Evolutionary conservation across 2,329 filamentous ascomycete genomes (phyloP).

Genomic region (Dactylella cylindrospora): DNA sequence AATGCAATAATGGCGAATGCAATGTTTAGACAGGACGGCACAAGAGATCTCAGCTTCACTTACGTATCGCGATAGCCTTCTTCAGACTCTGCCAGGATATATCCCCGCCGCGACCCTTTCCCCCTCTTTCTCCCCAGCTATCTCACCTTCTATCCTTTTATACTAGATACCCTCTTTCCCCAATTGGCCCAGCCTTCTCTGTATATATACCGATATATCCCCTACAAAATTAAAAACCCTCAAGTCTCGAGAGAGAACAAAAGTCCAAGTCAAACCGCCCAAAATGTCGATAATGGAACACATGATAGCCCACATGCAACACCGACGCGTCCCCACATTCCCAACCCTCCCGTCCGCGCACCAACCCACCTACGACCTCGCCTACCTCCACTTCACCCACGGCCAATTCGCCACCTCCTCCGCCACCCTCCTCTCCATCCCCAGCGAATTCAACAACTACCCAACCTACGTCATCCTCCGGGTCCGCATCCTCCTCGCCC

Average conservation of each 20-base stretch:
- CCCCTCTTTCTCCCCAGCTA: not conserved
- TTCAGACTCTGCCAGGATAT: too few species aligned
- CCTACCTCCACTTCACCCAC: slow-evolving; percentile 31
- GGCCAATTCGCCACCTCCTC: slow-evolving; percentile 41
- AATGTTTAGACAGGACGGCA: too few species aligned
- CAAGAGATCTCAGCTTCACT: too few species aligned
- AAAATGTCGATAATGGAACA: slow-evolving; percentile 38
- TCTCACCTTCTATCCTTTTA: not conserved
- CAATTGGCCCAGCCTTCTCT: not conserved
- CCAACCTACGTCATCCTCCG: slow-evolving; percentile 32
- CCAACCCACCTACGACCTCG: slow-evolving; percentile 19
- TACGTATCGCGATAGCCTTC: too few species aligned
- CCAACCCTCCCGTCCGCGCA: slow-evolving; percentile 31
- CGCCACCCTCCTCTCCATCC: slow-evolving; percentile 31
- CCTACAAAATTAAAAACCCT: not conserved
- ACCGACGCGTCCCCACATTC: slow-evolving; percentile 35
- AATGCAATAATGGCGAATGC: too few species aligned
- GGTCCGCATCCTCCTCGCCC: slow-evolving; percentile 25
- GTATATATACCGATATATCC: not conserved
- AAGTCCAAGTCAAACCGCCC: not conserved
- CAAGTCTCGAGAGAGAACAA: not conserved
- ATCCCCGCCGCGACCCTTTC: too few species aligned
- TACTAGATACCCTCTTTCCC: not conserved
- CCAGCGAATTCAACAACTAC: slow-evolving; percentile 35
- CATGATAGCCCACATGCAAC: slow-evolving; percentile 43